Conservation (phyloP, 306 rosid genomes). For the apple (Malus domestica) region ASM211411v1 NC_041796.1:28558001-28558500, state of each 20-base stretch:
- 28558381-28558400: background rate
- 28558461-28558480: background rate
- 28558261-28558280: background rate
- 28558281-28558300: background rate
- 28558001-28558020: slow-evolving; percentile 83
- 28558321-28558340: background rate
- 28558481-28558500: background rate
- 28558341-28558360: background rate
- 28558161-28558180: slow-evolving; percentile 99
- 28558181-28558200: slow-evolving; percentile 84
- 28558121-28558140: slow-evolving; percentile 97
- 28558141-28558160: slow-evolving; percentile 77
- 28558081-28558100: background rate
- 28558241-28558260: background rate
- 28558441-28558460: background rate
- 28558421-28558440: background rate
- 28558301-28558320: background rate
- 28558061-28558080: slow-evolving; percentile 4
- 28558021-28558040: slow-evolving; percentile 97
- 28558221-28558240: background rate
- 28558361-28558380: background rate
- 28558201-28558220: slow-evolving; percentile 18
- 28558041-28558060: slow-evolving; percentile 23
- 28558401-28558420: background rate
- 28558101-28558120: slow-evolving; percentile 6